Base-by-base conservation (phyloP, 192 early-diverging fungal species). In the Blastocladiella britannica region DNA sequence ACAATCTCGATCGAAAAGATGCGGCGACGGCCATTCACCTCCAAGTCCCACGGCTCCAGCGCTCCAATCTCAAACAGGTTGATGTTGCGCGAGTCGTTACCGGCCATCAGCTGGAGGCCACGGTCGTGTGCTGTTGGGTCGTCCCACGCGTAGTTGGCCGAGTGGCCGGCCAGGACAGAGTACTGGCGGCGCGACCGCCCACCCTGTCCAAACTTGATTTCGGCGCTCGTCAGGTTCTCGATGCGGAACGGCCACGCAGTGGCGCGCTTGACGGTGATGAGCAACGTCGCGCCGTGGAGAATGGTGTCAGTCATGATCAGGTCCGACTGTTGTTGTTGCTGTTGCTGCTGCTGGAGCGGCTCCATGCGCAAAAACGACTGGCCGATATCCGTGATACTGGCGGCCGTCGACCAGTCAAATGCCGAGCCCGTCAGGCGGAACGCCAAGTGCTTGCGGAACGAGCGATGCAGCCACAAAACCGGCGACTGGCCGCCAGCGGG, bases 61-160 rank as follows among this genome's bases (percentile, higher is more conserved):
- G 79, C 79, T 29, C 94, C 94, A 53, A 98, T 90, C 65, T 95
- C 89, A 60, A 86, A 79, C 25, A 91, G 53, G 55, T 87, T 90
- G 43, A 98, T 74, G 18, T 79, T 69, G n/a, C 89, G 70, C 51
- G 87, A 82, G 12, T 65, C 62, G 26, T 85, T 88, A 61, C 84
- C 80, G 1, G 87, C 78, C 26, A 66, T 74, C 23, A 98, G 59
- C 25, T 88, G 79, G 25, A 98, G 65, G 1, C 68, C 61, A 65
- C 91, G 93, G 15, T 76, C 67, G 25, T 74, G 70, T 5, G 76
- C 65, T 4, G 83, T 83, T 8, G 91, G 91, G 51, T 77, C 67
- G 59, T 98, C 94, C 91, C 91, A 95, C 3, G 94, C 83, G 55
- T 95, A 98, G 23, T 76, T 69, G 61, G 82, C 65, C 8, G 78